A percentile compares a stretch with the other conserved stretches of the same genome.
Evolutionary conservation across 345 rosid species (phyloP).

Genomic region (Lepidium sativum): DNA sequence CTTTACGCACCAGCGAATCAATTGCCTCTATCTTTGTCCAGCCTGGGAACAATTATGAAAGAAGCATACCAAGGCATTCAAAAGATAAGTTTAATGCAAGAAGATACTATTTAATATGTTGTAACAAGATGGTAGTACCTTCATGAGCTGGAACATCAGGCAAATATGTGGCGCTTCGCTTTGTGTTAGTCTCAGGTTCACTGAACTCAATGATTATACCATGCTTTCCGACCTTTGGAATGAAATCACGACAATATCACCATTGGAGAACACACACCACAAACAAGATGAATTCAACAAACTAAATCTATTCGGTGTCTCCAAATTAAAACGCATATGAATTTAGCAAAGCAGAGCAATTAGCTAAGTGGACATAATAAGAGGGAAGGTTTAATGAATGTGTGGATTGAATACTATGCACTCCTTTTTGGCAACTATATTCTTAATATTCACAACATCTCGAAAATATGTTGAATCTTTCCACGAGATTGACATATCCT

Average conservation of each 20-base stretch:
- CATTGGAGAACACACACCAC: not conserved
- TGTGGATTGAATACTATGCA: not conserved
- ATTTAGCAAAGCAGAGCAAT: not conserved
- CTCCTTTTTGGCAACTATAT: not conserved
- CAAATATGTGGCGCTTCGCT: conserved; percentile 87
- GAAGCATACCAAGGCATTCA: not conserved
- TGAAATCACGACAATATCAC: not conserved
- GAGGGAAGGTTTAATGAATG: not conserved
- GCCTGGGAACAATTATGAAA: conserved; percentile 30
- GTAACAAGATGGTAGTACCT: conserved; percentile 36
- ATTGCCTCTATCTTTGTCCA: conserved; percentile 86
- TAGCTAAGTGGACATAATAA: not conserved
- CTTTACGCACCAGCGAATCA: conserved; percentile 84
- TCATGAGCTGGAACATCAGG: conserved; percentile 98
- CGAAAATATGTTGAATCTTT: not conserved
- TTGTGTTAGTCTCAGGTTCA: conserved; percentile 55
- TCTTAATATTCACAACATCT: not conserved
- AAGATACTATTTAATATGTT: not conserved
- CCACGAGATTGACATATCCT: not conserved
- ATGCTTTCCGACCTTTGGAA: conserved; percentile 72
- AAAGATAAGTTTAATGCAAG: not conserved
- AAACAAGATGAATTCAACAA: not conserved
- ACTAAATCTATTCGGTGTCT: not conserved
- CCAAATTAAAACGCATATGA: not conserved
- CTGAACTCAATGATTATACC: conserved; percentile 87